Percentiles rank a stretch among this genome's conserved stretches.
phyloP scores from a whole-genome alignment of 768 basidiomycete genomes.

The Rhodotorula diobovata region DNA sequence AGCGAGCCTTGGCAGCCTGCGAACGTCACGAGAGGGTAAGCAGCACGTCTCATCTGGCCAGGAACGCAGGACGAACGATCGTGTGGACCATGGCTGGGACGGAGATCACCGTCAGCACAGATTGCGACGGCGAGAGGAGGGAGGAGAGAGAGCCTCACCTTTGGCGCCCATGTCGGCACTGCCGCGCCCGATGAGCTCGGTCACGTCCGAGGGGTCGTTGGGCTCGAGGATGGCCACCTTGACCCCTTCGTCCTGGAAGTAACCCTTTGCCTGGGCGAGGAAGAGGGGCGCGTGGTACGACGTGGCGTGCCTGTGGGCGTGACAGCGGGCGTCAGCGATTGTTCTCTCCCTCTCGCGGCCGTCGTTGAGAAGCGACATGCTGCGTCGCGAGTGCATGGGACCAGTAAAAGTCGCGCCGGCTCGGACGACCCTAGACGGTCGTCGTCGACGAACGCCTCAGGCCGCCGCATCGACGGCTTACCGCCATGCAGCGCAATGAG shows the following conservation, averaged over 20 bases:
- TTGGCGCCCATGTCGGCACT: slow-evolving; percentile 39
- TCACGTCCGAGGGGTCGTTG: slow-evolving; percentile 40
- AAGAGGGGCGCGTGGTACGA: slow-evolving; percentile 42
- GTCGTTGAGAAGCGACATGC: too few species aligned
- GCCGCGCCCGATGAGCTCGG: slow-evolving; percentile 36
- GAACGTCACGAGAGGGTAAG: neutral
- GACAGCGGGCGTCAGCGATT: neutral
- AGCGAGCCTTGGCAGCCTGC: slow-evolving; percentile 33
- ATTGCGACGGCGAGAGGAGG: neutral
- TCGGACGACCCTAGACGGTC: too few species aligned
- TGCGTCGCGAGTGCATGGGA: too few species aligned
- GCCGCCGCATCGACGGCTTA: too few species aligned
- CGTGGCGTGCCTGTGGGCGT: slow-evolving; percentile 28
- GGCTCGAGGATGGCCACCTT: slow-evolving; percentile 35
- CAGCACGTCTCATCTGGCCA: too few species aligned
- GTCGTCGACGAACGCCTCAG: too few species aligned
- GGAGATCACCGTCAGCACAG: neutral
- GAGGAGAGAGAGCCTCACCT: neutral
- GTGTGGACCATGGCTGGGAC: slow-evolving; percentile 40
- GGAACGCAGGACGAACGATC: slow-evolving; percentile 9
- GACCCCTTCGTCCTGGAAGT: slow-evolving; percentile 41
- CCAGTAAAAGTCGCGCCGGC: too few species aligned
- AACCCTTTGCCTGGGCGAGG: slow-evolving; percentile 39
- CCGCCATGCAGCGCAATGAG: too few species aligned
- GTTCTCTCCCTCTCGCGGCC: neutral